phyloP scores from a whole-genome alignment of 108 stramenopile genomes.

The Pseudonitzschia pungens region DNA sequence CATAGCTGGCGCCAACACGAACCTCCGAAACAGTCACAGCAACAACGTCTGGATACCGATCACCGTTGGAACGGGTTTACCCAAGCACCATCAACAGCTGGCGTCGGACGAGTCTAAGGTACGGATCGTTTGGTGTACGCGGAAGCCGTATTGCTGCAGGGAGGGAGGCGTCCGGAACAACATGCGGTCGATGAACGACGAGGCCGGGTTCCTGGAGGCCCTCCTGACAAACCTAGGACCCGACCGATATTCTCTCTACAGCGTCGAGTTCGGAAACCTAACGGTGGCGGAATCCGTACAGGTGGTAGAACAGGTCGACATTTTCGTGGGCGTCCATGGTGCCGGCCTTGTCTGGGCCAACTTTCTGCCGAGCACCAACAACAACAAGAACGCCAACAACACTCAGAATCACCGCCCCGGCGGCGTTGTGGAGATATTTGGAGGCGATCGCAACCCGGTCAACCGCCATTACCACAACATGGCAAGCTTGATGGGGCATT shows the following conservation, averaged over 20 bases:
- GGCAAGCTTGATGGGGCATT: not conserved
- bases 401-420: too few species aligned
- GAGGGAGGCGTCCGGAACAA: not conserved
- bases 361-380: not conserved
- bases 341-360: not conserved
- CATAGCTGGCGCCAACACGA: not conserved
- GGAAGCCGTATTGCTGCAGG: not conserved
- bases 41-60: not conserved
- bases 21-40: not conserved
- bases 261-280: conserved; percentile 3
- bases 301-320: not conserved
- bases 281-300: not conserved
- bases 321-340: conserved; percentile 1
- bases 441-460: not conserved
- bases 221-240: not conserved
- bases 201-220: not conserved
- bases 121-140: not conserved
- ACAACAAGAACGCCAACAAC: too few species aligned
- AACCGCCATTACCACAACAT: conserved; percentile 6
- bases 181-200: not conserved
- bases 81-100: too few species aligned
- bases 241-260: not conserved
- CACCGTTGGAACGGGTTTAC: not conserved
- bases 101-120: too few species aligned
- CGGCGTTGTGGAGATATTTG: conserved; percentile 3